phyloP scores from a whole-genome alignment of 176 grass and related monocot species.

The Carex myosuroides region DNA sequence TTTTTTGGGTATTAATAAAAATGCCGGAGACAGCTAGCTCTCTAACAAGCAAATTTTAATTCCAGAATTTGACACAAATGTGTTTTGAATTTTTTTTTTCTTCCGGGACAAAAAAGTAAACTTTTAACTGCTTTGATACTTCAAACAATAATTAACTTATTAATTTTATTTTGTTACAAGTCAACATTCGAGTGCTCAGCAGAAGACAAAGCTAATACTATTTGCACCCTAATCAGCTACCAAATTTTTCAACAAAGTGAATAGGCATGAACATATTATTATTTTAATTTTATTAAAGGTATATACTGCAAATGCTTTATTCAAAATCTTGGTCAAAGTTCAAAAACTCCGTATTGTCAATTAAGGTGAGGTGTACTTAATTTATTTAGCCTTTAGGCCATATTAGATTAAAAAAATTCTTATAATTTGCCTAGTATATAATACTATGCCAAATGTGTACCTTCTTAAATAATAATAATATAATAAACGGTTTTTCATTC shows the following conservation, averaged over 20 bases:
- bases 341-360: not conserved
- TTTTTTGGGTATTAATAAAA: too few species aligned
- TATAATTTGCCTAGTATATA: not conserved
- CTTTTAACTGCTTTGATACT: not conserved
- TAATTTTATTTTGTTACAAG: not conserved
- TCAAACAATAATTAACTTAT: not conserved
- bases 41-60: not conserved
- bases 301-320: slow-evolving; percentile 8
- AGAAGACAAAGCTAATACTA: not conserved
- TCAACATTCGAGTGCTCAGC: not conserved
- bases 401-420: not conserved
- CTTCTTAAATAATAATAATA: not conserved
- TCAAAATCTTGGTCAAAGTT: slow-evolving; percentile 9
- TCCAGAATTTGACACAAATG: not conserved
- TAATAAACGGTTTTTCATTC: not conserved
- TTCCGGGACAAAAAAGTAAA: not conserved
- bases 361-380: not conserved
- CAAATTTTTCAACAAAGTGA: not conserved
- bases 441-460: not conserved
- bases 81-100: not conserved
- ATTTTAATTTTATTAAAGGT: not conserved
- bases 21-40: too few species aligned
- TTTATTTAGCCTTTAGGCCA: not conserved
- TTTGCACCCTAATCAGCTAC: slow-evolving; percentile 2
- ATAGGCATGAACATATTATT: not conserved